Base-by-base conservation (phyloP, 164 flowering plant genomes). In the Malania oleifera region DNA sequence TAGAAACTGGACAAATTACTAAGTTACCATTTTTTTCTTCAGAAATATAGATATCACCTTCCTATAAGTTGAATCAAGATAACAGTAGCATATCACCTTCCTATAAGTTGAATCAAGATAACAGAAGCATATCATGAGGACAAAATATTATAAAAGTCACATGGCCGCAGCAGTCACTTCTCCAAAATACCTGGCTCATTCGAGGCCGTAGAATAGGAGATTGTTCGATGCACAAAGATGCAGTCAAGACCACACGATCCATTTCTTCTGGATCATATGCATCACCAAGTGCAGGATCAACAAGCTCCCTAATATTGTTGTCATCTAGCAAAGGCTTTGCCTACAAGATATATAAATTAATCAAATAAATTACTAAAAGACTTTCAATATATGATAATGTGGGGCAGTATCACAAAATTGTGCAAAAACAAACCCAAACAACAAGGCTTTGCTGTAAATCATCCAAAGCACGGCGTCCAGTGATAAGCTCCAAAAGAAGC, bases 401-500 rank as follows among this genome's bases (percentile, higher is more conserved):
- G 24, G 0, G 23, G 46, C 39, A n/a, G 22, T 17, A 4, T 37
- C 6, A 17, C 12, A 10, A 54, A 23, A 51, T 2, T 46, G 13
- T 11, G 31, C 38, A 54, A n/a, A 34, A 46, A 29, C 19, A 41
- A 56, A 73, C 77, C 77, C 77, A 73, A 41, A 70, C 15, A 17
- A 73, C 71, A 41, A 73, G 55, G 62, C 77, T 70, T 51, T 66
- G 64, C 31, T 66, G 59, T 39, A 11, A 17, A 31, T 66, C 22
- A 25, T 73, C 71, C 59, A 73, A 40, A 24, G 77, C 77, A 49
- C 56, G 56, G 37, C 71, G 77, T 29, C 77, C 77, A 24, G 71
- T 73, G 15, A 73, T 57, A 29, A 73, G 61, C 56, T 73, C 77
- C 69, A 73, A 56, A 41, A 73, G 74, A 28, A 73, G 66, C 29